A percentile compares a stretch with the other conserved stretches of the same genome.
These are phyloP conservation scores for Gentiana dahurica DNA, from an alignment of 257 asterid species.

Conservation along the genomic window DNA sequence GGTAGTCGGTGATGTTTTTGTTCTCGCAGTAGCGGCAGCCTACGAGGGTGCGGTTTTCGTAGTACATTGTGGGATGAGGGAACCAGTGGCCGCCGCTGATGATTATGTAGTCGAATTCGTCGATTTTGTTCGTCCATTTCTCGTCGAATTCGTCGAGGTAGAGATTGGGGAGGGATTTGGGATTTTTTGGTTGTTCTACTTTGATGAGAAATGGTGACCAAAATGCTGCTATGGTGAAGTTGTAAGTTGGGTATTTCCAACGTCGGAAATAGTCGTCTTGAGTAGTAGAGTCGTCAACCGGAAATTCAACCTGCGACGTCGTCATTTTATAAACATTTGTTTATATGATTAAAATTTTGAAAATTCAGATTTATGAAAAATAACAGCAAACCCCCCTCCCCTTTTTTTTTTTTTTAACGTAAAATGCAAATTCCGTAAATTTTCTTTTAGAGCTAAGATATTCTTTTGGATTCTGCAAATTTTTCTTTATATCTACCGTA, in stretches of 20 bases:
- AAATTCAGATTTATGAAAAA: too few relatives aligned
- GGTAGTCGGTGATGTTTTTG: constrained; percentile 17
- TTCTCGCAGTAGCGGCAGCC: constrained; percentile 25
- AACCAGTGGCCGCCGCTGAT: constrained; percentile 34
- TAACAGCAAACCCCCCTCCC: too few relatives aligned
- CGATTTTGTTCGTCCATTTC: constrained; percentile 24
- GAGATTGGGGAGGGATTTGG: constrained; percentile 20
- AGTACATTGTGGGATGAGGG: constrained; percentile 22
- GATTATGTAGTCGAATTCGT: constrained; percentile 23
- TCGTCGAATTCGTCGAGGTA: constrained; percentile 27
- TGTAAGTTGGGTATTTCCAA: constrained; percentile 36
- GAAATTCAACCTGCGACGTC: constrained; percentile 32
- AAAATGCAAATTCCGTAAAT: too few relatives aligned
- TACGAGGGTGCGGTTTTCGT: constrained; percentile 18
- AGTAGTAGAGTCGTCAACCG: constrained; percentile 24
- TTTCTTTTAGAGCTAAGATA: too few relatives aligned
- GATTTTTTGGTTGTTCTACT: constrained; percentile 11
- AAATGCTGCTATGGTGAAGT: constrained; percentile 34
- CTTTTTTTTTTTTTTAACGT: too few relatives aligned
- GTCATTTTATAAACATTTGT: too few relatives aligned
- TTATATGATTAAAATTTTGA: too few relatives aligned
- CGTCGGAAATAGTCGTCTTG: constrained; percentile 34
- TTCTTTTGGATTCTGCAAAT: too few relatives aligned
- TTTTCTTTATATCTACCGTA: too few relatives aligned
- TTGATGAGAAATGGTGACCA: constrained; percentile 40